phyloP scores from a whole-genome alignment of 2,329 filamentous ascomycete genomes.

The Ophiostoma fasciatum region DNA sequence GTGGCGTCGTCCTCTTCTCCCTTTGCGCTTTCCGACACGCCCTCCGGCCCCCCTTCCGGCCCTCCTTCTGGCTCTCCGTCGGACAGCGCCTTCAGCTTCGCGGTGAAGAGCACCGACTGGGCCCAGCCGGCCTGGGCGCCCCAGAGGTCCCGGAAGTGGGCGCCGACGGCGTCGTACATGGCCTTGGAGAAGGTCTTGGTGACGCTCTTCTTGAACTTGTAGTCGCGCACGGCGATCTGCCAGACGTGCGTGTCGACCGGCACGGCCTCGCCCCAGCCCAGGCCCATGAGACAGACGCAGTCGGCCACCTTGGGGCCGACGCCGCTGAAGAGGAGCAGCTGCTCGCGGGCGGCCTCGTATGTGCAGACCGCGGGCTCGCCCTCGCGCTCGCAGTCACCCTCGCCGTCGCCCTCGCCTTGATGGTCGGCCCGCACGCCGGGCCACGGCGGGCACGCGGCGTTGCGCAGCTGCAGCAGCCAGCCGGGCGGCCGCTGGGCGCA shows the following conservation, averaged over 20 bases:
- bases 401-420: too few relatives aligned
- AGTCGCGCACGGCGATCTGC: conserved; percentile 95
- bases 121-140: conserved; percentile 93
- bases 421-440: not conserved
- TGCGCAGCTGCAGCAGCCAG: conserved; percentile 69
- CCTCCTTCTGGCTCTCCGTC: too few relatives aligned
- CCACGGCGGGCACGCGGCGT: conserved; percentile 55
- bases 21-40: conserved; percentile 16
- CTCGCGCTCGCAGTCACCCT: too few relatives aligned
- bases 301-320: conserved; percentile 96
- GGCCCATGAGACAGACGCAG: conserved; percentile 89
- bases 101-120: conserved; percentile 91
- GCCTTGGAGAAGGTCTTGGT: conserved; percentile 73
- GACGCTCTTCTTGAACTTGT: conserved; percentile 54
- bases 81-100: conserved; percentile 75
- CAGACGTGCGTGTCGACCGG: conserved; percentile 97
- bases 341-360: conserved; percentile 67
- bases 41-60: conserved; percentile 23
- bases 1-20: conserved; percentile 18
- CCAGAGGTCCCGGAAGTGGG: conserved; percentile 83
- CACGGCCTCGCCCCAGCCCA: conserved; percentile 90
- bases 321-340: conserved; percentile 64
- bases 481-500: conserved; percentile 47
- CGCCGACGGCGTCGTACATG: conserved; percentile 79
- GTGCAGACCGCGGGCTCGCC: not conserved